These are phyloP conservation scores for Aspergillus japonicus DNA, from an alignment of 2,329 filamentous ascomycete genomes.

Conservation along the genomic window DNA sequence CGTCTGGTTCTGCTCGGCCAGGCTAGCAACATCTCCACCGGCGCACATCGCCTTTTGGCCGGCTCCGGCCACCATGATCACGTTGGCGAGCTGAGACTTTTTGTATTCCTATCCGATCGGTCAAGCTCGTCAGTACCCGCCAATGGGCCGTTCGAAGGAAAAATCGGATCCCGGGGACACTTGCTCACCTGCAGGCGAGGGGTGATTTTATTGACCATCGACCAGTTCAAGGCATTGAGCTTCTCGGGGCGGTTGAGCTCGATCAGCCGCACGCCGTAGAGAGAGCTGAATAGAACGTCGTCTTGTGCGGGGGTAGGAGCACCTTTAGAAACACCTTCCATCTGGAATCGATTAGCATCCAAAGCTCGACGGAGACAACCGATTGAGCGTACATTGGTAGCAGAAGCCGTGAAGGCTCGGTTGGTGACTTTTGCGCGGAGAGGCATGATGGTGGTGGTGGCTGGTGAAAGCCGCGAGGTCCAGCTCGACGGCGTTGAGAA, in stretches of 20 bases:
- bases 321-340: conserved; percentile 21
- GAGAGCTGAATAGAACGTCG: conserved; percentile 88
- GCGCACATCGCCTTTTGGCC: conserved; percentile 86
- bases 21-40: conserved; percentile 81
- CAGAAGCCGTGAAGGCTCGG: conserved; percentile 54
- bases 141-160: too few species aligned
- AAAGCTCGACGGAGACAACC: not conserved
- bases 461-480: conserved; percentile 44
- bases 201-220: conserved; percentile 93
- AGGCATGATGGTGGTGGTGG: conserved; percentile 61
- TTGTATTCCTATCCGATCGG: conserved; percentile 69
- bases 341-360: conserved; percentile 32
- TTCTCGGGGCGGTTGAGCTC: conserved; percentile 92
- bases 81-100: conserved; percentile 90
- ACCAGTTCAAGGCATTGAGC: conserved; percentile 86
- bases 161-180: not conserved
- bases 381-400: conserved; percentile 48
- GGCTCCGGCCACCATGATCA: conserved; percentile 86
- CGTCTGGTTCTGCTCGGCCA: conserved; percentile 70
- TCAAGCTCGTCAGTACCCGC: conserved; percentile 15
- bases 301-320: conserved; percentile 42
- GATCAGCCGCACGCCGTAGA: conserved; percentile 86
- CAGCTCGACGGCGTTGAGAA: conserved; percentile 46
- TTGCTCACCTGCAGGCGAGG: conserved; percentile 66
- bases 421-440: conserved; percentile 72